These are phyloP conservation scores for Oxytropis ochrocephala DNA, from an alignment of 306 rosid genomes.

Conservation along the genomic window DNA sequence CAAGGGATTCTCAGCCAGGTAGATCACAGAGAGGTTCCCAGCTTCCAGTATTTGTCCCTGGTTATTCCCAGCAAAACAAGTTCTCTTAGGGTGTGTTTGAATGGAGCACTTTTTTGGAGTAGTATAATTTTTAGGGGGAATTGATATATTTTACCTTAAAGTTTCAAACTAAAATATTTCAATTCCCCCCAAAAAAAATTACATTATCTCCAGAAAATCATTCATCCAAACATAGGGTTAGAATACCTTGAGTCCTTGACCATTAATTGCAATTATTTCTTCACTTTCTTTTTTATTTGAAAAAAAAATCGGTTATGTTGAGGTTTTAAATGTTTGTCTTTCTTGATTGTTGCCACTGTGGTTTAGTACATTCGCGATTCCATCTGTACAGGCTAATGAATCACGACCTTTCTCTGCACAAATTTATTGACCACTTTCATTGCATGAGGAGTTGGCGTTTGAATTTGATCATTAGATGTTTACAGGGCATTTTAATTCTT, in stretches of 20 bases:
- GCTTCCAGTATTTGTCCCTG: constrained; percentile 72
- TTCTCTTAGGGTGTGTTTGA: constrained; percentile 21
- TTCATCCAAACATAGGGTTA: neutral
- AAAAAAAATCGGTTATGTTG: neutral
- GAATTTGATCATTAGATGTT: neutral
- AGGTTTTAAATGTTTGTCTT: neutral
- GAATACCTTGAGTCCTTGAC: constrained; percentile 4
- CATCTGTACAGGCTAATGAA: constrained; percentile 38
- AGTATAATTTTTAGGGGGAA: too few relatives aligned
- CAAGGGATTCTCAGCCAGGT: constrained; percentile 48
- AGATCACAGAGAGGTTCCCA: constrained; percentile 60
- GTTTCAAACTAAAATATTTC: too few relatives aligned
- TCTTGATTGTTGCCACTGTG: neutral
- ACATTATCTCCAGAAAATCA: too few relatives aligned
- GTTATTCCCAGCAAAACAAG: constrained; percentile 48
- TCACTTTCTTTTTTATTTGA: neutral
- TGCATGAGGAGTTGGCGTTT: neutral
- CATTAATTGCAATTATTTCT: constrained; percentile 13
- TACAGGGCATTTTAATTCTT: neutral
- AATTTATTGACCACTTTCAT: constrained; percentile 6
- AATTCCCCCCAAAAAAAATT: too few relatives aligned
- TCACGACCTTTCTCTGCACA: constrained; percentile 6
- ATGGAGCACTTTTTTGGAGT: too few relatives aligned
- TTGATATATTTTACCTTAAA: too few relatives aligned
- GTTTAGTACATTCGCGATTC: constrained; percentile 2